Percentiles rank a stretch among this genome's conserved stretches.
phyloP scores from a whole-genome alignment of 2,329 filamentous ascomycete genomes.

The Penicillium sp. region DNA sequence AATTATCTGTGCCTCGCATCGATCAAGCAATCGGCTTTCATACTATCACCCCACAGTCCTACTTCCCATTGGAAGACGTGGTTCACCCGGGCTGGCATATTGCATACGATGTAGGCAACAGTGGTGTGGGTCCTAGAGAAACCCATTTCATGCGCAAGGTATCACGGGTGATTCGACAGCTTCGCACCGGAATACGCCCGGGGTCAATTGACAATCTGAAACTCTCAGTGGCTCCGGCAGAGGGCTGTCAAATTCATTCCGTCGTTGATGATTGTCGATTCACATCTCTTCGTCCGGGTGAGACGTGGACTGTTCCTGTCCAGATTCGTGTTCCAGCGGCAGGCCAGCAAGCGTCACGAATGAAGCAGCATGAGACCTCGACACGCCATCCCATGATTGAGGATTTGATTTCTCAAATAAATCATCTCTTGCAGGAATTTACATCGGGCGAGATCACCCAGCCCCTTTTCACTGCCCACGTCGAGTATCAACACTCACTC shows the following conservation, averaged over 20 bases:
- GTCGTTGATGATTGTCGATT: conserved; percentile 17
- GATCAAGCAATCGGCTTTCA: conserved; percentile 30
- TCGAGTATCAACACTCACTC: conserved; percentile 32
- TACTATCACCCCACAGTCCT: conserved; percentile 28
- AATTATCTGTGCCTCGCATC: conserved; percentile 18
- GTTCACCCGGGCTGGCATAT: conserved; percentile 28
- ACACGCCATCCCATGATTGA: conserved; percentile 14
- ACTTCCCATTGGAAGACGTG: conserved; percentile 15
- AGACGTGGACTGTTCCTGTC: conserved; percentile 28
- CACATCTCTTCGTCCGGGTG: conserved; percentile 26
- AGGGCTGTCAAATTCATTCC: conserved; percentile 23
- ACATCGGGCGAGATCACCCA: conserved; percentile 12
- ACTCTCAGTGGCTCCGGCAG: conserved; percentile 18
- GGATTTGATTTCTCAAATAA: conserved; percentile 27
- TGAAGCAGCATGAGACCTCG: not conserved
- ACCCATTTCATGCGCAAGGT: conserved; percentile 21
- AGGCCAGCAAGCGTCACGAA: conserved; percentile 3
- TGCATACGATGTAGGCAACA: conserved; percentile 15
- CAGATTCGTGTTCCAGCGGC: conserved; percentile 20
- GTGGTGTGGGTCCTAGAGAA: conserved; percentile 9
- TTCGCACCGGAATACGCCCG: conserved; percentile 27
- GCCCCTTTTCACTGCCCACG: conserved; percentile 23
- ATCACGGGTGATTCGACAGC: conserved; percentile 20
- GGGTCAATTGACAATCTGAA: conserved; percentile 24
- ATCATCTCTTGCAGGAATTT: conserved; percentile 24